Percentiles rank a stretch among this genome's conserved stretches.
phyloP scores from a whole-genome alignment of 306 rosid genomes.

The Quercus variabilis region DNA sequence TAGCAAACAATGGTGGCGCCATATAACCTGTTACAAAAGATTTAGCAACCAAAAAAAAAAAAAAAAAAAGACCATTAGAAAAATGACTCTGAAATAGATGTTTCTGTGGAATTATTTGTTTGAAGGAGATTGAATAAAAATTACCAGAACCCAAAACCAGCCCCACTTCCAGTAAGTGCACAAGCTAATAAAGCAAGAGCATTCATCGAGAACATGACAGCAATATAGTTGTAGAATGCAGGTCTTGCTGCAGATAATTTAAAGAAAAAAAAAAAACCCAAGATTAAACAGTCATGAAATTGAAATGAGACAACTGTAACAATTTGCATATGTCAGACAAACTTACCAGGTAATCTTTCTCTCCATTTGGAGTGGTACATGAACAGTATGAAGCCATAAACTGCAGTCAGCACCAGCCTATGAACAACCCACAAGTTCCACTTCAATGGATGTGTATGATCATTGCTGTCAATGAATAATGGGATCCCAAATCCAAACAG shows the following conservation, averaged over 20 bases:
- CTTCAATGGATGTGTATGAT: conserved; percentile 42
- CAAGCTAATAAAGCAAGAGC: conserved; percentile 63
- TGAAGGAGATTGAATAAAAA: conserved; percentile 4
- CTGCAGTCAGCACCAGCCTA: conserved; percentile 61
- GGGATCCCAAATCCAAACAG: conserved; percentile 80
- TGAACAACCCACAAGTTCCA: conserved; percentile 94
- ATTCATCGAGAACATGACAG: conserved; percentile 63
- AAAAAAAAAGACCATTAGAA: conserved; percentile 13
- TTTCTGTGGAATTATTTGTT: background rate
- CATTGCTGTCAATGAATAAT: conserved; percentile 51
- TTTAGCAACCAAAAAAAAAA: background rate
- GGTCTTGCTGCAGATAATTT: conserved; percentile 72
- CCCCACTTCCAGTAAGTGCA: conserved; percentile 66
- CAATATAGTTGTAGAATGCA: conserved; percentile 81
- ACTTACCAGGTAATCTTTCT: conserved; percentile 84
- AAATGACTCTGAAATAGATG: background rate
- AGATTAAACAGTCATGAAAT: conserved; percentile 21
- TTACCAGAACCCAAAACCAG: conserved; percentile 84
- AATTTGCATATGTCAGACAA: background rate
- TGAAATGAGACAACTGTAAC: conserved; percentile 1
- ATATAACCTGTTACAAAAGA: conserved; percentile 61
- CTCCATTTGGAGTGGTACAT: conserved; percentile 95
- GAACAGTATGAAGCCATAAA: conserved; percentile 67
- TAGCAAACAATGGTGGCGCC: conserved; percentile 63
- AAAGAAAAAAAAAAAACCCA: background rate